A percentile compares a stretch with the other conserved stretches of the same genome.
These are phyloP conservation scores for Neofusicoccum cordaticola DNA, from an alignment of 2,329 filamentous ascomycete genomes.

Conservation along the genomic window DNA sequence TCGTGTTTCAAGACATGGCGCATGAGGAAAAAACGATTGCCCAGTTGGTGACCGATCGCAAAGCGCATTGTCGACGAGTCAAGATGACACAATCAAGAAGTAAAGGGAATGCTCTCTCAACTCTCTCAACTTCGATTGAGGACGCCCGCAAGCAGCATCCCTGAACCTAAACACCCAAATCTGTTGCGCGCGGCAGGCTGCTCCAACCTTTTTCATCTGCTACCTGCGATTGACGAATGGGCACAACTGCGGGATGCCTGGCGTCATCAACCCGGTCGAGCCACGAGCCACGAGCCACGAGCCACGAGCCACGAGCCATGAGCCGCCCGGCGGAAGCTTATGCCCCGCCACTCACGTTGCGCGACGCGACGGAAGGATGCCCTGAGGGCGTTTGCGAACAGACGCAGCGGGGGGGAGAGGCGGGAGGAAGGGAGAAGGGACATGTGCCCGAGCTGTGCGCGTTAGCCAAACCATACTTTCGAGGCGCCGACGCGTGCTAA, in stretches of 20 bases:
- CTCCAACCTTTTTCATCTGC: neutral
- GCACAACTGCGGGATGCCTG: neutral
- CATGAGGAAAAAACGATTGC: neutral
- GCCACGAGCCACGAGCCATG: conserved; percentile 2
- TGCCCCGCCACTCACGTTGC: conserved; percentile 3
- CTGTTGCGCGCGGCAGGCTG: neutral
- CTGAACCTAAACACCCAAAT: neutral
- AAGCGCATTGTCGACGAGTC: neutral
- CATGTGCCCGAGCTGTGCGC: neutral
- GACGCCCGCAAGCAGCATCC: conserved; percentile 9
- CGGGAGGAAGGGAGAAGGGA: neutral
- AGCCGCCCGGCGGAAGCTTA: neutral
- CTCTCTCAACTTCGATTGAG: neutral
- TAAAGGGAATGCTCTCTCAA: neutral
- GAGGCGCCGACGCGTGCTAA: no score
- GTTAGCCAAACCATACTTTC: neutral
- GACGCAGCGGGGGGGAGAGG: neutral
- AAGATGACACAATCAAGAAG: neutral
- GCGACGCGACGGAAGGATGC: neutral
- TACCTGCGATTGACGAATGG: neutral
- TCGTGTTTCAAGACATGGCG: neutral
- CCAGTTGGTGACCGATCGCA: neutral
- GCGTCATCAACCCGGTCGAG: conserved; percentile 10
- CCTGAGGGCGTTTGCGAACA: neutral
- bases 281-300: conserved; percentile 1